These are phyloP conservation scores for Gymnopilus dilepis DNA, from an alignment of 768 basidiomycete species.

Conservation along the genomic window DNA sequence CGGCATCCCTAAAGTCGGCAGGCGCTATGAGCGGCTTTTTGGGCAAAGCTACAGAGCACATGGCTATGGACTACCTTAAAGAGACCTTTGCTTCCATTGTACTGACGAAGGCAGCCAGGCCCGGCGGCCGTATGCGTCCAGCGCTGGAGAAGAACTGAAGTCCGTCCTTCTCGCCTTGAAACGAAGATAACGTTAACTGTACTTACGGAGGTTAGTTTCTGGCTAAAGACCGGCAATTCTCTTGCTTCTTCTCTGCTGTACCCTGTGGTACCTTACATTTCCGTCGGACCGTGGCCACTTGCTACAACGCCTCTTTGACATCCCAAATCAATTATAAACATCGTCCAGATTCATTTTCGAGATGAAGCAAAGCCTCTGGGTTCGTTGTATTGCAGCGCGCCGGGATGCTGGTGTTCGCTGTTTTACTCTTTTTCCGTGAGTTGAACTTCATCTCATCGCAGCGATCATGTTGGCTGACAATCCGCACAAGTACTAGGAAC, in stretches of 20 bases:
- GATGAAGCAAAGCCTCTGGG: slow-evolving; percentile 8
- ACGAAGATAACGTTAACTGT: slow-evolving; percentile 6
- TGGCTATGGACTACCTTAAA: neutral
- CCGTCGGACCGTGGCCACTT: neutral
- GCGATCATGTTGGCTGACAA: neutral
- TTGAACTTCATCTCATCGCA: neutral
- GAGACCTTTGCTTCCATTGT: slow-evolving; percentile 1
- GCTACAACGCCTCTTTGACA: neutral
- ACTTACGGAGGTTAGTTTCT: slow-evolving; percentile 7
- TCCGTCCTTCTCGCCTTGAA: slow-evolving; percentile 8
- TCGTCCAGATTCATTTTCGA: neutral
- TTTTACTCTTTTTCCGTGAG: slow-evolving; percentile 5
- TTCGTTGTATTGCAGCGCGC: neutral
- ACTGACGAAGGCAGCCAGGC: neutral
- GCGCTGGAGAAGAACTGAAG: neutral
- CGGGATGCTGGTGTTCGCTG: slow-evolving; percentile 9
- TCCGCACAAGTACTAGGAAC: neutral
- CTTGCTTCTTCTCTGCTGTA: slow-evolving; percentile 6
- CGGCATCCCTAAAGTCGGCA: neutral
- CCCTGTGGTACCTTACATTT: slow-evolving; percentile 1
- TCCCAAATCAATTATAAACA: slow-evolving; percentile 10
- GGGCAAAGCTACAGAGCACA: neutral
- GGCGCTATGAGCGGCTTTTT: slow-evolving; percentile 1
- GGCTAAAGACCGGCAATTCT: slow-evolving; percentile 6
- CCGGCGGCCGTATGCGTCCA: neutral